Base-by-base conservation (phyloP, 1,284 basidiomycete genomes). In the Golubevia sp. region DNA sequence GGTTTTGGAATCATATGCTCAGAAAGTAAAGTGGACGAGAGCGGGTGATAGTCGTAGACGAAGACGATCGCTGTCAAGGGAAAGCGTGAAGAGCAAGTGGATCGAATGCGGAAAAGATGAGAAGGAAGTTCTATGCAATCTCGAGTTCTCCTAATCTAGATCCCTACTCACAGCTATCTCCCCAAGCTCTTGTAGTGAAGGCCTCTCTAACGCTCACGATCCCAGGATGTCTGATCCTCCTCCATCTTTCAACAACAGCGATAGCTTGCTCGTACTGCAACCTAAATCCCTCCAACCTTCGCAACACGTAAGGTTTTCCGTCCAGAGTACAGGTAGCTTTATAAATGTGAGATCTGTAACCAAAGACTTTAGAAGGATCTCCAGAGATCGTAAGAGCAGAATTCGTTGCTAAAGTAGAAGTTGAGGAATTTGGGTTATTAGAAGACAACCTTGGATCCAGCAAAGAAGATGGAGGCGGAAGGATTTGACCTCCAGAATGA, bases 181-280 rank as follows among this genome's bases (percentile, higher is more conserved):
- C 90, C 84, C 99, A 99, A 0, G 92, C 90, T 50, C 91, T 88
- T 0, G 95, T 97, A 0, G 97, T 98, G 85, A 99, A 99, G 0
- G 96, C 97, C 84, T 99, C 97, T 54, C 89, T 88, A 6, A 98
- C 87, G 20, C 89, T 86, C 25, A 97, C 89, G 68, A 99, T 91
- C 74, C 89, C 90, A 0, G 97, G 94, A 86, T 99, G 95, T 20
- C 87, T 88, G 64, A 98, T 87, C 58, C 89, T 88, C 1, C 90
- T 89, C 97, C 97, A 99, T 20, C 90, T 86, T 74, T 98, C 95
- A 27, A 98, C 91, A 2, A 89, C 85, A 5, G 86, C 86, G 76
- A 98, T 96, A 1, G 95, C 94, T 7, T 88, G 86, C 77, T 94
- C 77, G 23, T 79, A 70, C 52, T 67, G 69, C 49, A 98, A 85